Base-by-base conservation (phyloP, 2,329 filamentous ascomycete species). In the Escovopsis sp. region DNA sequence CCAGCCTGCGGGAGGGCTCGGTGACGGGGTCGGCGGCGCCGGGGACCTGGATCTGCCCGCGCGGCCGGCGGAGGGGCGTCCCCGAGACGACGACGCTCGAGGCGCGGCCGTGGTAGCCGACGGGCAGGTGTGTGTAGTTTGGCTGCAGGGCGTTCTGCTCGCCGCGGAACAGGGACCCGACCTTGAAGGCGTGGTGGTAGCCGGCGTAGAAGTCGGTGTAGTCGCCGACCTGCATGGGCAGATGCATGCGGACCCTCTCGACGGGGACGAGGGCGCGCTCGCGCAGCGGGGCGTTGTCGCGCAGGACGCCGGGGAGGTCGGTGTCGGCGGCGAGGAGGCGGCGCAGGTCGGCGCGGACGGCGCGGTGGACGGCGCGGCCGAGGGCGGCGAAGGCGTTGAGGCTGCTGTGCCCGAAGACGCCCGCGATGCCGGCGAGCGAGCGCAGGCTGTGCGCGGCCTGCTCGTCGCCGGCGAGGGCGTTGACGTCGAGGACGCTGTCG, bases 171-270 rank as follows among this genome's bases (percentile, higher is more conserved):
- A 88, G 68, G 1, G 75, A 71, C 4, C 82, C 83, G 8, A 83
- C 68, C 50, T 62, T 63, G 64, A 77, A 82, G 5, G 84, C 84
- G 59, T 91, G 84, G 54, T 88, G 80, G 51, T 80, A 64, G 39
- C 84, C 83, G 12, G 81, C 84, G 54, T 84, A 91, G 63, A 89
- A 91, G 56, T 91, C 84, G 2, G 84, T 85, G 57, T 89, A 89
- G 55, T 89, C 84, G 29, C 83, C 81, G 51, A 89, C 84, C 32
- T 72, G 66, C 67, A 91, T 74, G 1, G 84, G 84, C 1, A 89
- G 52, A 48, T 88, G 83, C 52, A 72, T 80, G 45, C 65, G 71
- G n/a, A 79, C 72, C 5, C 72, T 69, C 27, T 57, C 37, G 1
- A 53, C 43, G 7, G 51, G 51, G 5, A 64, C 7, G 12, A 62